Conservation (phyloP, 139 green algal genomes). For the Ettlia oleoabundans region DNA sequence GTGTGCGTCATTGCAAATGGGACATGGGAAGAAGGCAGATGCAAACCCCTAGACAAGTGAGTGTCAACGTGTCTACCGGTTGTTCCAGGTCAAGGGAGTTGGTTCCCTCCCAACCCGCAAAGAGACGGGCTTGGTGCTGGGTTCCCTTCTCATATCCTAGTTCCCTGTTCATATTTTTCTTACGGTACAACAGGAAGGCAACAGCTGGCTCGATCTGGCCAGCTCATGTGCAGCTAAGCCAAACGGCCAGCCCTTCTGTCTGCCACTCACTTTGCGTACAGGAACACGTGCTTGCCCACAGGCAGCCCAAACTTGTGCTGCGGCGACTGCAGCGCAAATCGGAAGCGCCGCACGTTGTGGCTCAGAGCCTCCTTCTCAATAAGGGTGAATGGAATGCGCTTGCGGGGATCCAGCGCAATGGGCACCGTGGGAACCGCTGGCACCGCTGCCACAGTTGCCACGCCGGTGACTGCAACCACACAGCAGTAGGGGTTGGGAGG, state of each 20-base stretch:
- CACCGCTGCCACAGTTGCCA: background rate
- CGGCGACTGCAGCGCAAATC: slow-evolving; percentile 89
- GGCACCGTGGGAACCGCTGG: slow-evolving; percentile 15
- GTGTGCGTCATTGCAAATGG: background rate
- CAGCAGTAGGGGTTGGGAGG: background rate
- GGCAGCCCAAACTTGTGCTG: slow-evolving; percentile 93
- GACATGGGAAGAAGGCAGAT: no score
- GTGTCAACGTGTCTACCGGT: no score
- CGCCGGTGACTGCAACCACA: background rate
- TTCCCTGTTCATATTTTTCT: no score
- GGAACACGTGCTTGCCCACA: slow-evolving; percentile 93
- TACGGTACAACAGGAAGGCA: no score
- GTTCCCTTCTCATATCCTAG: no score
- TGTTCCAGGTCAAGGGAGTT: no score
- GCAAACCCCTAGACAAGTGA: no score
- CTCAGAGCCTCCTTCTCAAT: slow-evolving; percentile 80
- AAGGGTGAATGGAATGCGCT: slow-evolving; percentile 83
- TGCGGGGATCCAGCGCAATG: slow-evolving; percentile 82
- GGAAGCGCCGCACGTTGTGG: slow-evolving; percentile 89
- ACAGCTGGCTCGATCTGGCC: no score
- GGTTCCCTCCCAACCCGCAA: no score
- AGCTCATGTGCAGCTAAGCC: no score
- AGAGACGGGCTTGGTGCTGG: no score
- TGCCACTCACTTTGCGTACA: slow-evolving; percentile 77
- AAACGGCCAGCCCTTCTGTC: no score